These are phyloP conservation scores for Xylaria nigripes DNA, from an alignment of 495 filamentous ascomycete species.

Conservation along the genomic window DNA sequence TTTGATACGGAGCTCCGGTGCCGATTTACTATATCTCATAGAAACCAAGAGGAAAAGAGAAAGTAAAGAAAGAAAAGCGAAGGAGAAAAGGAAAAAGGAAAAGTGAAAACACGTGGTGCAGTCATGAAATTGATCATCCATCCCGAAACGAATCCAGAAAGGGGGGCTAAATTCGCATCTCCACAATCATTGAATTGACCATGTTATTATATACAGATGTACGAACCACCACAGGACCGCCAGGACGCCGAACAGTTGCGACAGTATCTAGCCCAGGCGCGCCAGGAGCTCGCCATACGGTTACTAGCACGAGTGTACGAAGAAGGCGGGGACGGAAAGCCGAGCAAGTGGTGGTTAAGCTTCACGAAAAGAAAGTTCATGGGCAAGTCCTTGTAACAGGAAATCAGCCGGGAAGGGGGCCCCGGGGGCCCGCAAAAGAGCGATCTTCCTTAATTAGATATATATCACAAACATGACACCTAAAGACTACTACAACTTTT, in stretches of 20 bases:
- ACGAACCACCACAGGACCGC: conserved; percentile 65
- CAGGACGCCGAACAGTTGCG: conserved; percentile 81
- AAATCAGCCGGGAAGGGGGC: background rate
- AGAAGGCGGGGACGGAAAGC: conserved; percentile 63
- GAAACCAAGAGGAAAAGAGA: background rate
- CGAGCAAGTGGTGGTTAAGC: conserved; percentile 99
- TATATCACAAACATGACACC: no score
- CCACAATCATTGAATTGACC: background rate
- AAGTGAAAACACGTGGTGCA: no score
- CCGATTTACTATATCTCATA: background rate
- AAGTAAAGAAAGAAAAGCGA: background rate
- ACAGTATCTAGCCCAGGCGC: conserved; percentile 81
- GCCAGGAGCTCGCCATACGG: conserved; percentile 79
- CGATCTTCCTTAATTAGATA: background rate
- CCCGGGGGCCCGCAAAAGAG: background rate
- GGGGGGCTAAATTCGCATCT: background rate
- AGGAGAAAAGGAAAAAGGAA: background rate
- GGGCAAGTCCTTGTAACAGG: conserved; percentile 72
- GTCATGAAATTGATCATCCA: background rate
- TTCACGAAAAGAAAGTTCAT: conserved; percentile 99
- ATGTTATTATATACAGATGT: conserved; percentile 33
- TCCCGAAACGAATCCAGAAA: background rate
- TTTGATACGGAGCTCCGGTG: background rate
- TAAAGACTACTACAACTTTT: background rate
- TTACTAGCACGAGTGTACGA: conserved; percentile 79